Percentiles rank a stretch among this genome's conserved stretches.
Conservation (phyloP, 768 basidiomycete species). For the Rhizopogon salebrosus region DNA sequence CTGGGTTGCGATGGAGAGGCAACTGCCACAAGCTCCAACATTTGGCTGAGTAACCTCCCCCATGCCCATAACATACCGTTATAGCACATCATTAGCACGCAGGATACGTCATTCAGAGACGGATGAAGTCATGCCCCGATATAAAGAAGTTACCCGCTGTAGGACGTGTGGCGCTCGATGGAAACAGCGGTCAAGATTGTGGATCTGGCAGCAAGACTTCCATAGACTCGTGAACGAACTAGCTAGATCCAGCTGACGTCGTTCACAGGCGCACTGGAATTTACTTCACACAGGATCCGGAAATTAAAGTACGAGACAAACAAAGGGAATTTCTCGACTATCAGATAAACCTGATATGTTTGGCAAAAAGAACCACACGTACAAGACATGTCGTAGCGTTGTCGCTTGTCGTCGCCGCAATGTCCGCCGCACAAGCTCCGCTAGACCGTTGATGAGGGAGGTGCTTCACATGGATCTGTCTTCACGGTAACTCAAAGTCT, state of each 20-base stretch:
- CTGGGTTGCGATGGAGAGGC: background rate
- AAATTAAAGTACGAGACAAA: conserved; percentile 2
- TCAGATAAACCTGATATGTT: conserved; percentile 10
- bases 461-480: background rate
- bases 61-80: background rate
- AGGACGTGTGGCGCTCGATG: conserved; percentile 2
- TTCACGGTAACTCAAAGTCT: background rate
- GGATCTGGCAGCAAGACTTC: background rate
- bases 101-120: background rate
- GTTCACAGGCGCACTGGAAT: conserved; percentile 18
- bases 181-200: background rate
- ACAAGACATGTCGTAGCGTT: background rate
- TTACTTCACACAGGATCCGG: conserved; percentile 1
- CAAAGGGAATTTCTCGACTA: background rate
- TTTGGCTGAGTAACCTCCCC: background rate
- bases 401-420: conserved; percentile 9
- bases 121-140: background rate
- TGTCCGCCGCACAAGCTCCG: background rate
- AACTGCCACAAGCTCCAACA: background rate
- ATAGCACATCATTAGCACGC: background rate
- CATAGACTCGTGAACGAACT: conserved; percentile 1
- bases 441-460: background rate
- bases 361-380: background rate
- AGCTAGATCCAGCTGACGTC: conserved; percentile 6
- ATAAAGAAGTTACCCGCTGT: background rate